Conservation (phyloP, 2,329 filamentous ascomycete genomes). For the Elsinoe necatrix region DNA sequence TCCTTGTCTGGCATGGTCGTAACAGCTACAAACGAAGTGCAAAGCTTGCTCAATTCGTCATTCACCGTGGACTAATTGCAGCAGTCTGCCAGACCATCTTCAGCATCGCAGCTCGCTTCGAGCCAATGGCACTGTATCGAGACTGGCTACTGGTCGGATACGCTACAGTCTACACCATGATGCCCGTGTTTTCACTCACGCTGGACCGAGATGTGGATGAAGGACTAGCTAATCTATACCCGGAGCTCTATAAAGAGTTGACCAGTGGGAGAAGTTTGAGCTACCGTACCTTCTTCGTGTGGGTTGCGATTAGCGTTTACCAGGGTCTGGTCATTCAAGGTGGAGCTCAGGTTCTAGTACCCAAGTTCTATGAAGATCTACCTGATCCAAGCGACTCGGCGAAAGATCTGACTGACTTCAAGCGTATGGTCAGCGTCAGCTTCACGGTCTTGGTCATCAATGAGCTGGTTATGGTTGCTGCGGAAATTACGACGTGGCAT, state of each 20-base stretch:
- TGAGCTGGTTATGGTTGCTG: slow-evolving; percentile 93
- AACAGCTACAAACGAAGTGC: slow-evolving; percentile 95
- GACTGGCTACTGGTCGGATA: slow-evolving; percentile 97
- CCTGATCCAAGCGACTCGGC: slow-evolving; percentile 19
- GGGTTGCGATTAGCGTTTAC: slow-evolving; percentile 91
- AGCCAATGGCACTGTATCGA: slow-evolving; percentile 88
- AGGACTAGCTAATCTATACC: slow-evolving; percentile 85
- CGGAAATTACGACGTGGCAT: slow-evolving; percentile 96
- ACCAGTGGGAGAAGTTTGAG: slow-evolving; percentile 77
- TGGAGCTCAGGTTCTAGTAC: slow-evolving; percentile 79
- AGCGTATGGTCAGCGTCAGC: slow-evolving; percentile 72
- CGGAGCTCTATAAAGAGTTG: slow-evolving; percentile 96
- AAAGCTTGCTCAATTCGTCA: slow-evolving; percentile 95
- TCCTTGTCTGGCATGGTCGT: slow-evolving; percentile 96
- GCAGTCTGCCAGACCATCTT: slow-evolving; percentile 95
- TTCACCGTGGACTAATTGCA: slow-evolving; percentile 92
- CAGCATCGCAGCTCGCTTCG: slow-evolving; percentile 84
- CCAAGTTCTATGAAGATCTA: slow-evolving; percentile 48
- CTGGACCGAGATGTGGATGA: slow-evolving; percentile 95
- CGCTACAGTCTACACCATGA: slow-evolving; percentile 89
- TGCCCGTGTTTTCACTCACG: slow-evolving; percentile 85
- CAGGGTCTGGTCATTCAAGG: slow-evolving; percentile 94
- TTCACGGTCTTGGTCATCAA: slow-evolving; percentile 91
- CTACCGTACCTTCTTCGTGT: slow-evolving; percentile 92
- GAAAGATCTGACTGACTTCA: slow-evolving; percentile 26